Conservation (phyloP, 2,329 filamentous ascomycete species). For the Ceratocystis destructans region DNA sequence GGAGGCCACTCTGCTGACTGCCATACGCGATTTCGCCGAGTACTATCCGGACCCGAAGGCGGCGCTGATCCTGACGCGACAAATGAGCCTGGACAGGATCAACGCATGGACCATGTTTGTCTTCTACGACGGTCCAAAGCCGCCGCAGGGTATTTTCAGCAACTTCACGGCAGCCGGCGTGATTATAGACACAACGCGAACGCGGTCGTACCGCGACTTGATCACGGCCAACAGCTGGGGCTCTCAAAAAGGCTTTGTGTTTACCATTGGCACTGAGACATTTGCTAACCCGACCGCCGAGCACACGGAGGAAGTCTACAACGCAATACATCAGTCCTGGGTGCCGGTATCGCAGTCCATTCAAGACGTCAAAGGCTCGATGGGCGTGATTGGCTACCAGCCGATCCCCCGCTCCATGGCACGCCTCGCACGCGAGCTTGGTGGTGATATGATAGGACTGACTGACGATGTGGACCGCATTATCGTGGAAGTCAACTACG, state of each 20-base stretch:
- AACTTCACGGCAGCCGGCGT: slow-evolving; percentile 27
- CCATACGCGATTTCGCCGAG: slow-evolving; percentile 24
- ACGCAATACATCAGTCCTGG: slow-evolving; percentile 26
- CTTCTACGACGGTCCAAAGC: slow-evolving; percentile 46
- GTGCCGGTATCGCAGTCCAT: slow-evolving; percentile 23
- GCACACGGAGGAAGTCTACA: slow-evolving; percentile 25
- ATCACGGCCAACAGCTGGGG: slow-evolving; percentile 21
- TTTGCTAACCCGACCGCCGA: slow-evolving; percentile 25
- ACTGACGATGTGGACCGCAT: slow-evolving; percentile 23
- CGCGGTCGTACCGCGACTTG: slow-evolving; percentile 20
- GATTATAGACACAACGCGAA: slow-evolving; percentile 24
- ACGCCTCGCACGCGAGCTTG: slow-evolving; percentile 27
- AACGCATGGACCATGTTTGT: slow-evolving; percentile 47
- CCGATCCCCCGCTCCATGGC: slow-evolving; percentile 30
- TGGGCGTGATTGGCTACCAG: slow-evolving; percentile 28
- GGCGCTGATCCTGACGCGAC: slow-evolving; percentile 21
- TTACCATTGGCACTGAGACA: slow-evolving; percentile 30
- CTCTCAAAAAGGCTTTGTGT: slow-evolving; percentile 26
- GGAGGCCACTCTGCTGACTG: slow-evolving; percentile 15
- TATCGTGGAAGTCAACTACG: slow-evolving; percentile 21
- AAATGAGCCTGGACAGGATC: slow-evolving; percentile 11
- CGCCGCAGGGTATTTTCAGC: slow-evolving; percentile 32
- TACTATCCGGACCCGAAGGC: slow-evolving; percentile 25
- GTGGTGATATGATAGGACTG: slow-evolving; percentile 29
- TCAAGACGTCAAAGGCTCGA: background rate